Evolutionary conservation across 2,329 filamentous ascomycete species (phyloP), one percentile per base, ranked within the genome.

Genomic region (Diaporthe batatas): DNA sequence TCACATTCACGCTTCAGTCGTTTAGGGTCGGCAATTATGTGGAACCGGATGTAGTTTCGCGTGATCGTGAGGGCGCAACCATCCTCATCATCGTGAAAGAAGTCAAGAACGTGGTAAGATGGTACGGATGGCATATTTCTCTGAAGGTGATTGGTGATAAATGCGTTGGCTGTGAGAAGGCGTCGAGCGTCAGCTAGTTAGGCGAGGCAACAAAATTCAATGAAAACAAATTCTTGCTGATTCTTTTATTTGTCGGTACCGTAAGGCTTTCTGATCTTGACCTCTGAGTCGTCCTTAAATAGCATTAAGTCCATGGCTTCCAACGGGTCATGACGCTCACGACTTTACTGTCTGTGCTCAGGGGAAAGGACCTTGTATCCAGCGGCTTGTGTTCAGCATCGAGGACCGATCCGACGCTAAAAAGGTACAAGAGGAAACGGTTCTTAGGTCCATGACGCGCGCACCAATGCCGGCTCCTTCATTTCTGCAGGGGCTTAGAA

Each of bases 61-160:
- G 44, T 39, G 29, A 71, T 49, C 18, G 70, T 71, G 14, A 71
- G 32, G 12, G 70, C 49, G 64, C 70, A 71, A 39, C 59, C 21
- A 23, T 71, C 59, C 25, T 67, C 58, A n/a, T 71, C 39, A 32
- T 71, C 70, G 16, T 54, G 42, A 32, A 71, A 71, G 51, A 71
- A 71, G 14, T 71, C 47, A 44, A 71, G 70, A 42, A 71, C 49
- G 42, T 67, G 39, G 21, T 71, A 74, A 32, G 12, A 12, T 21
- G 57, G 36, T 8, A 29, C 23, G 42, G 57, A 21, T 62, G 36
- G 23, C 57, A 62, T 62, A 16, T 5, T 36, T 42, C 34, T 58
- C 32, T 25, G 34, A 36, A 55, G 8, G 21, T 5, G 34, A 29
- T 14, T 6, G 34, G 4, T 25, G 8, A 62, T 21, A 4, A 62